phyloP scores from a whole-genome alignment of 108 stramenopile species.

The Fragilaria radians region DNA sequence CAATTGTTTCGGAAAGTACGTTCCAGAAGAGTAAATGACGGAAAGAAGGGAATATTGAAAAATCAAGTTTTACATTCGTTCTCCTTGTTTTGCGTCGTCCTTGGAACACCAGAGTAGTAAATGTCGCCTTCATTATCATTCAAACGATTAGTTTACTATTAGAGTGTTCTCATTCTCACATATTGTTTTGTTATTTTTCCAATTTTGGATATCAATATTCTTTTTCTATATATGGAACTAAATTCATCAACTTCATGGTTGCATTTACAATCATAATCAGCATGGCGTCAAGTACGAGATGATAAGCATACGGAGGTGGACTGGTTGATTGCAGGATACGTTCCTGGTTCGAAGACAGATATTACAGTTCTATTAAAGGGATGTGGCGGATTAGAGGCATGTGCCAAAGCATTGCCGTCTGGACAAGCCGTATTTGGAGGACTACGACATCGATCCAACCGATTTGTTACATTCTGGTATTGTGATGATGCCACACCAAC shows the following conservation, averaged over 20 bases:
- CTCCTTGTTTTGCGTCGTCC: neutral
- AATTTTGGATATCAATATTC: too few relatives aligned
- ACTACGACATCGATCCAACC: conserved; percentile 28
- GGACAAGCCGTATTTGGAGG: conserved; percentile 63
- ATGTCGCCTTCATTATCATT: conserved; percentile 1
- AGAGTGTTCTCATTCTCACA: too few relatives aligned
- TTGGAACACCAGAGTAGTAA: neutral
- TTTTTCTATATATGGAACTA: too few relatives aligned
- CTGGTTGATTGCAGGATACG: conserved; percentile 74
- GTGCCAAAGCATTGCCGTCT: conserved; percentile 34
- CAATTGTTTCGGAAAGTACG: conserved; percentile 42
- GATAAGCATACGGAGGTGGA: conserved; percentile 52
- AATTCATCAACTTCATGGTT: neutral
- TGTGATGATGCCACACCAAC: conserved; percentile 46
- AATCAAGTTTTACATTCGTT: too few relatives aligned
- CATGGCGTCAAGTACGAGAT: conserved; percentile 67
- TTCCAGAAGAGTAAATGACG: too few relatives aligned
- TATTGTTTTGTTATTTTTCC: neutral
- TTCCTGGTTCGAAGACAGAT: conserved; percentile 63
- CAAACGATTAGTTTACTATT: too few relatives aligned
- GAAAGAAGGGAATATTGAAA: too few relatives aligned
- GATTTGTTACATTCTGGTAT: conserved; percentile 72
- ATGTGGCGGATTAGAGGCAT: conserved; percentile 55
- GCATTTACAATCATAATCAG: conserved; percentile 12
- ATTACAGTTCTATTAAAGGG: conserved; percentile 59